A percentile compares a stretch with the other conserved stretches of the same genome.
Evolutionary conservation across 768 basidiomycete genomes (phyloP).

Genomic region (Suillus weaverae): DNA sequence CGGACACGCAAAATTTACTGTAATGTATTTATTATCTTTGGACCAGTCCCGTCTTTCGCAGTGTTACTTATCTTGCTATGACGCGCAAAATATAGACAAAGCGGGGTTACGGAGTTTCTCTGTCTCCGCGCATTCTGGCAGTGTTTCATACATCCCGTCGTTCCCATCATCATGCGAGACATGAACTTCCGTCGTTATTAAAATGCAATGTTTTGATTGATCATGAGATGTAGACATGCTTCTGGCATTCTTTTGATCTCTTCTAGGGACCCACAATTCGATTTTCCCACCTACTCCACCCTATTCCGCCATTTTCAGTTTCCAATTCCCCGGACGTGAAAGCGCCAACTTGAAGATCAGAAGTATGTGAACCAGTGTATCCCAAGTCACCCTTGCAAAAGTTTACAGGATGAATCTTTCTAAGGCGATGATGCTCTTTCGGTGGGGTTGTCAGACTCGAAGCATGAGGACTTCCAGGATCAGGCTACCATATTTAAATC

Average conservation of each 20-base stretch:
- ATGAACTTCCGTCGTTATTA: not conserved
- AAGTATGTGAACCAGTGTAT: not conserved
- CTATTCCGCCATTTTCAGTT: not conserved
- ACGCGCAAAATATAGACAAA: not conserved
- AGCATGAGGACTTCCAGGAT: not conserved
- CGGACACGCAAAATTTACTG: not conserved
- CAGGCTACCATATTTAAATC: not conserved
- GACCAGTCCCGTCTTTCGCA: not conserved
- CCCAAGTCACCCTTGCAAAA: not conserved
- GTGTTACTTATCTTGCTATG: not conserved
- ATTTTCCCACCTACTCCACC: not conserved
- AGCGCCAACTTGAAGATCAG: not conserved
- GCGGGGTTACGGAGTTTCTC: not conserved
- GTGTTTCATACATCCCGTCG: not conserved
- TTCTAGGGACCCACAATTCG: not conserved
- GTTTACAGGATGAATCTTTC: not conserved
- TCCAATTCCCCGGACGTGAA: conserved; percentile 3
- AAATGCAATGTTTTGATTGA: not conserved
- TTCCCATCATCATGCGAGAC: not conserved
- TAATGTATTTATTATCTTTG: not conserved
- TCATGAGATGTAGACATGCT: not conserved
- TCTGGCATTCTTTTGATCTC: not conserved
- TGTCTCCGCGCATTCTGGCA: not conserved
- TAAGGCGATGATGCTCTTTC: not conserved
- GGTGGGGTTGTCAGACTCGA: not conserved